Conservation (phyloP, 176 grass and related monocot species). For the Oryza punctata region DNA sequence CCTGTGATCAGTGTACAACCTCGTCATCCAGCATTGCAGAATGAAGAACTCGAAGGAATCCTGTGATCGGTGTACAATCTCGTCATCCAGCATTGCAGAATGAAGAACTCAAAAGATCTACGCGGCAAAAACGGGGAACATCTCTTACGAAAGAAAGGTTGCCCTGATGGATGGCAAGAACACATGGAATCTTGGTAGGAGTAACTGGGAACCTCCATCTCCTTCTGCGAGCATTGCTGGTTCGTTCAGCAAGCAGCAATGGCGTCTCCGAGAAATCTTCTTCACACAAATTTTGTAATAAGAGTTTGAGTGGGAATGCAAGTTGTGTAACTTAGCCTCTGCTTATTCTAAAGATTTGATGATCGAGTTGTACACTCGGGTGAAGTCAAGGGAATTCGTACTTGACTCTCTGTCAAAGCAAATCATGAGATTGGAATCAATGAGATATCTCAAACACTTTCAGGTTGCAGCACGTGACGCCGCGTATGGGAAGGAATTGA, state of each 20-base stretch:
- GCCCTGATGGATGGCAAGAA: neutral
- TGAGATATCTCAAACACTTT: neutral
- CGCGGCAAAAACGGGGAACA: neutral
- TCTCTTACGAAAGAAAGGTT: neutral
- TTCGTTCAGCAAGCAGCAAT: neutral
- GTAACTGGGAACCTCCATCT: too few species aligned
- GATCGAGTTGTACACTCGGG: neutral
- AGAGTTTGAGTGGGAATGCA: neutral
- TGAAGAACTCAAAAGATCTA: neutral
- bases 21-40: neutral
- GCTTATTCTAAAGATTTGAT: neutral
- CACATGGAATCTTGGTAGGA: neutral
- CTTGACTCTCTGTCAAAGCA: neutral
- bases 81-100: too few species aligned
- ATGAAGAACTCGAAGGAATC: neutral
- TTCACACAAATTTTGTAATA: slow-evolving; percentile 40
- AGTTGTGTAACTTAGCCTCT: slow-evolving; percentile 25
- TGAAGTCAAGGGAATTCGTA: neutral
- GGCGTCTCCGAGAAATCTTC: neutral
- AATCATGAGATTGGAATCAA: neutral
- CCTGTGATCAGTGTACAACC: neutral
- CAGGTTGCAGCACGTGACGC: neutral
- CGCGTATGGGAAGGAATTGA: neutral
- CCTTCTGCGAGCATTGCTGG: neutral
- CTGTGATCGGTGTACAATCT: too few species aligned